Percentiles rank a stretch among this genome's conserved stretches.
Conservation (phyloP, 2,329 filamentous ascomycete genomes). For the Ramularia endophylla region DNA sequence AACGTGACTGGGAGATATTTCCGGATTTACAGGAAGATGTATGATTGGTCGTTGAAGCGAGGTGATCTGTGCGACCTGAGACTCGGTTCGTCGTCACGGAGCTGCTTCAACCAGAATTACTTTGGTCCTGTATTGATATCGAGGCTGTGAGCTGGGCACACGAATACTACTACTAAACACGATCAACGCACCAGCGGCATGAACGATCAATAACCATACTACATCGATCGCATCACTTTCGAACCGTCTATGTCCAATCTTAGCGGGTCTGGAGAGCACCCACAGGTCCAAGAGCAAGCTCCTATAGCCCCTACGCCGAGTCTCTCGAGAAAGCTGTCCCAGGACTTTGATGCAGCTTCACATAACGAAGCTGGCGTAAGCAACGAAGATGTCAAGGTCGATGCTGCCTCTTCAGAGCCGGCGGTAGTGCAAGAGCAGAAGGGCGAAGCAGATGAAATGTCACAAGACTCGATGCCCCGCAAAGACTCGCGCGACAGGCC, state of each 20-base stretch:
- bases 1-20: too few species aligned
- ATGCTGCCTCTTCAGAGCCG: conserved; percentile 2
- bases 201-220: not conserved
- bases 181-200: too few species aligned
- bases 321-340: conserved; percentile 10
- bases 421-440: conserved; percentile 1
- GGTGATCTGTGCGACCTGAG: too few species aligned
- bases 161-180: too few species aligned
- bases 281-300: conserved; percentile 13
- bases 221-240: not conserved
- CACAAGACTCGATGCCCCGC: not conserved
- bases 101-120: too few species aligned
- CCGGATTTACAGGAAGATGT: too few species aligned
- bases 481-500: conserved; percentile 9
- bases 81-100: too few species aligned
- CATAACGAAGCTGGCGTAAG: not conserved
- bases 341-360: conserved; percentile 10
- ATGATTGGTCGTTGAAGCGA: too few species aligned
- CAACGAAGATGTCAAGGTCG: conserved; percentile 5
- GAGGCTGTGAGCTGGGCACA: too few species aligned
- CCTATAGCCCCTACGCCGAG: conserved; percentile 11
- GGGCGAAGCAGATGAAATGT: not conserved
- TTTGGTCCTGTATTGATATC: too few species aligned
- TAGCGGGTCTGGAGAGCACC: conserved; percentile 13
- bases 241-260: conserved; percentile 24